phyloP scores from a whole-genome alignment of 805 yeast genomes.

The Suhomyces canberraensis region DNA sequence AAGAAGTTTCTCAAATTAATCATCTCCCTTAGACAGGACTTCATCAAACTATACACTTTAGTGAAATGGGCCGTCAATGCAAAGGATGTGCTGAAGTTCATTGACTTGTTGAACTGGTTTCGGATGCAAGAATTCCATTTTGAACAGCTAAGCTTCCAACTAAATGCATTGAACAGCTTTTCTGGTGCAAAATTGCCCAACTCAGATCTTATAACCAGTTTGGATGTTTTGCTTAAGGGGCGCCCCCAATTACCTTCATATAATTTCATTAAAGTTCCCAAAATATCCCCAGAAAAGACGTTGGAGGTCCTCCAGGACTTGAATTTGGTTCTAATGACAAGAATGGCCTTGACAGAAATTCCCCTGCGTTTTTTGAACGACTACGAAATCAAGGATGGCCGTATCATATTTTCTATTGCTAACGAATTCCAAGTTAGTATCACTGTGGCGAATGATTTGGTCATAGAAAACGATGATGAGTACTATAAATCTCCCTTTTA shows the following conservation, averaged over 20 bases:
- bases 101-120: constrained; percentile 87
- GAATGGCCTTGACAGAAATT: constrained; percentile 67
- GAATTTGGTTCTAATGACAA: constrained; percentile 67
- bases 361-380: constrained; percentile 59
- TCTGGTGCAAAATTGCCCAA: constrained; percentile 89
- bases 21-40: constrained; percentile 75
- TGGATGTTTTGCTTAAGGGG: constrained; percentile 79
- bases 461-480: constrained; percentile 51
- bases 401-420: constrained; percentile 61
- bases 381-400: constrained; percentile 70
- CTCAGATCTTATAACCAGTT: constrained; percentile 83
- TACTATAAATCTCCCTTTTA: constrained; percentile 59
- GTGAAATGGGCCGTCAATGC: constrained; percentile 84
- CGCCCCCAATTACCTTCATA: constrained; percentile 71
- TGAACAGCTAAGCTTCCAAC: constrained; percentile 56
- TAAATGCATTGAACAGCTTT: constrained; percentile 67
- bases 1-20: constrained; percentile 64
- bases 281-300: constrained; percentile 53
- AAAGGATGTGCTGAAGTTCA: constrained; percentile 66
- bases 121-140: constrained; percentile 72
- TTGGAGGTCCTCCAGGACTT: constrained; percentile 62
- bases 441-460: constrained; percentile 62
- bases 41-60: constrained; percentile 77
- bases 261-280: constrained; percentile 47
- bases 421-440: constrained; percentile 61